A percentile compares a stretch with the other conserved stretches of the same genome.
phyloP scores from a whole-genome alignment of 257 asterid species.

The Fraxinus anomala region DNA sequence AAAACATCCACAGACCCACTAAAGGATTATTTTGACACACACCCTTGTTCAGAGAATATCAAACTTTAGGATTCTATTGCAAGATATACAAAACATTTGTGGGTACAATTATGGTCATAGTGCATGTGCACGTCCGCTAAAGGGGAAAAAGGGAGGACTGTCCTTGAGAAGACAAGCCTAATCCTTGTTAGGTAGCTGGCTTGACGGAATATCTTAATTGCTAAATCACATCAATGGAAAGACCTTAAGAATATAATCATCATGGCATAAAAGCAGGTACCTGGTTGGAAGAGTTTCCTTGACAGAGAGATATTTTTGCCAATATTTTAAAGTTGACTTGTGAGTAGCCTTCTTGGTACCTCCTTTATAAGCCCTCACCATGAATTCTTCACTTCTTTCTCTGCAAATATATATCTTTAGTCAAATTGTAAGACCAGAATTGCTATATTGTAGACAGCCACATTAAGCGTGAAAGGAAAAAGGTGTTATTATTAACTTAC shows the following conservation, averaged over 20 bases:
- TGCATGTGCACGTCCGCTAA: neutral
- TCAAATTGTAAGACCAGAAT: constrained; percentile 10
- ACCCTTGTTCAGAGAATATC: constrained; percentile 4
- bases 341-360: constrained; percentile 80
- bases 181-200: neutral
- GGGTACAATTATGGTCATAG: neutral
- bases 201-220: neutral
- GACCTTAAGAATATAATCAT: neutral
- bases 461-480: neutral
- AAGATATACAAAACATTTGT: neutral
- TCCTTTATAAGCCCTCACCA: constrained; percentile 89
- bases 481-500: constrained; percentile 41
- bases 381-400: constrained; percentile 93
- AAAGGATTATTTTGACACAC: constrained; percentile 7
- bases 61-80: constrained; percentile 8
- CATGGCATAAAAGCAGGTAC: constrained; percentile 39
- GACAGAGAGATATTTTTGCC: constrained; percentile 80
- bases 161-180: neutral
- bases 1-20: neutral
- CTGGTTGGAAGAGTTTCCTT: constrained; percentile 91
- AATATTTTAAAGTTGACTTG: constrained; percentile 80
- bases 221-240: neutral
- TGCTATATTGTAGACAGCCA: constrained; percentile 11
- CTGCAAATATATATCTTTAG: constrained; percentile 38
- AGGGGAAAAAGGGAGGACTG: neutral